Conservation (phyloP, 2,329 filamentous ascomycete genomes). For the Colletotrichum melonis region DNA sequence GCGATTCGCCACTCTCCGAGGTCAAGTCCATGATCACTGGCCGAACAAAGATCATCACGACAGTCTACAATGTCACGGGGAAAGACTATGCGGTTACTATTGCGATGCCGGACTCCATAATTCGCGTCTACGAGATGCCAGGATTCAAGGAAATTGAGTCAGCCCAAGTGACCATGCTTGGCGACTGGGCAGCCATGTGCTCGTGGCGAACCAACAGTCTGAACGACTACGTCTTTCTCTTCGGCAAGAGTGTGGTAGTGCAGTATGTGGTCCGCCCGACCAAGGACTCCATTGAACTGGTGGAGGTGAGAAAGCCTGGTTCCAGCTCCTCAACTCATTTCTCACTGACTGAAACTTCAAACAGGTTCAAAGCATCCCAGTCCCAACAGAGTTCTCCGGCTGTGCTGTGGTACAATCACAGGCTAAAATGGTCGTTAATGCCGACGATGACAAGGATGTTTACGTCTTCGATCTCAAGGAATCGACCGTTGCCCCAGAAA, state of each 20-base stretch:
- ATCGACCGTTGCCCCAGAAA: constrained; percentile 48
- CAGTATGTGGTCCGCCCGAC: constrained; percentile 50
- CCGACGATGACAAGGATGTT: constrained; percentile 49
- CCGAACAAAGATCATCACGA: constrained; percentile 57
- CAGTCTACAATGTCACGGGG: constrained; percentile 49
- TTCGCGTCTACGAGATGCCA: constrained; percentile 52
- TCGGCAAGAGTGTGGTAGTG: constrained; percentile 54
- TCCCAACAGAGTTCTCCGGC: constrained; percentile 54
- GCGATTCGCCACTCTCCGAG: constrained; percentile 45
- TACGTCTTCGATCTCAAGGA: constrained; percentile 54
- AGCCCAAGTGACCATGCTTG: constrained; percentile 49
- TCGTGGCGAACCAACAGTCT: constrained; percentile 54
- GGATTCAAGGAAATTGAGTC: constrained; percentile 45
- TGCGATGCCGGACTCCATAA: constrained; percentile 53
- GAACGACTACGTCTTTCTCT: constrained; percentile 57
- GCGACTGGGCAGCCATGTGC: constrained; percentile 61
- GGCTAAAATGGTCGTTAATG: constrained; percentile 52
- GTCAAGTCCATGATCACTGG: constrained; percentile 48
- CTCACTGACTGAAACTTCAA: constrained; percentile 2
- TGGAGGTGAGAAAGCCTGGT: constrained; percentile 44
- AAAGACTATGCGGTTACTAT: constrained; percentile 54
- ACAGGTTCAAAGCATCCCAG: constrained; percentile 55
- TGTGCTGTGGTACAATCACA: constrained; percentile 52
- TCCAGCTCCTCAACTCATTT: neutral
- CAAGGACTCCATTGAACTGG: constrained; percentile 45